These are phyloP conservation scores for Cadophora sp. DNA, from an alignment of 2,329 filamentous ascomycete species.

Conservation along the genomic window DNA sequence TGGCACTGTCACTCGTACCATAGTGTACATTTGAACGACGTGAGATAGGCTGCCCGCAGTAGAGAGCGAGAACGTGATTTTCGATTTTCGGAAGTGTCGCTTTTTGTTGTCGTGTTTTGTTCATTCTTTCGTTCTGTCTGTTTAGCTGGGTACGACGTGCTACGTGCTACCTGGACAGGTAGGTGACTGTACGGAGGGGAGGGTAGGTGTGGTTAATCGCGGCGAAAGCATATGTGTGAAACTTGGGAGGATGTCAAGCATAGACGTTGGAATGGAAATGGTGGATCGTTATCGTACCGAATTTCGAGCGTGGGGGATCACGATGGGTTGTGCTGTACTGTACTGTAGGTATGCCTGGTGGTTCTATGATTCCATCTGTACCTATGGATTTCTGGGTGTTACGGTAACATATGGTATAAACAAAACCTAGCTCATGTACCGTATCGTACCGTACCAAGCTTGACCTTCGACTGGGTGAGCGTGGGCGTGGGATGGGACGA, in stretches of 20 bases:
- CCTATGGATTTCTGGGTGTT: background rate
- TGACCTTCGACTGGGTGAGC: background rate
- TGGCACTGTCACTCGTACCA: background rate
- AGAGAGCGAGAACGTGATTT: slow-evolving; percentile 2
- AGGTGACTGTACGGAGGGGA: background rate
- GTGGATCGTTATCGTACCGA: background rate
- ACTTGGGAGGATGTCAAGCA: background rate
- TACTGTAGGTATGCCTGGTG: too few species aligned
- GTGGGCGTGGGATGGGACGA: background rate
- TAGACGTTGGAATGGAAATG: background rate
- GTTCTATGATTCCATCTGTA: too few species aligned
- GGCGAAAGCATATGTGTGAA: background rate
- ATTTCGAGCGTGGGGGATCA: slow-evolving; percentile 1
- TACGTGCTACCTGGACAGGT: too few species aligned
- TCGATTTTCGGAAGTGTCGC: background rate
- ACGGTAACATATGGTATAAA: background rate
- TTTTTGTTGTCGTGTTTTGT: background rate
- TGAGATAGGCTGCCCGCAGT: slow-evolving; percentile 2
- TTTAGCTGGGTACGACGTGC: too few species aligned
- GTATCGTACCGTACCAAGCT: background rate
- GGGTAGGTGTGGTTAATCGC: background rate
- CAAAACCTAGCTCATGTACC: background rate
- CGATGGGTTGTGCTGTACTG: background rate
- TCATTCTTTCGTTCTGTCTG: background rate
- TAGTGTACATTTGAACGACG: too few species aligned